A percentile compares a stretch with the other conserved stretches of the same genome.
Conservation (phyloP, 441 rosid genomes). For the Viola pubescens region DNA sequence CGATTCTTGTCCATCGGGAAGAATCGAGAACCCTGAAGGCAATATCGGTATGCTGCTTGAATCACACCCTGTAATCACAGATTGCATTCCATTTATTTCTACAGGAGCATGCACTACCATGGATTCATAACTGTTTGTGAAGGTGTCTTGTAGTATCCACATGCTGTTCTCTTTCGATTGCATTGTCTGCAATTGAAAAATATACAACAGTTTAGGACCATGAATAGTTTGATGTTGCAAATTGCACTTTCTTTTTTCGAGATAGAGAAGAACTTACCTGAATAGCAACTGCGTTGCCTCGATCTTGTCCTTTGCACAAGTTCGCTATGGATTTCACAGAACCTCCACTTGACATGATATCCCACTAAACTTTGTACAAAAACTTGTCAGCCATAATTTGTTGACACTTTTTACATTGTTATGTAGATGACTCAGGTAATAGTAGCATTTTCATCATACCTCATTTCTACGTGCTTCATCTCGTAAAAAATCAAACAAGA, state of each 20-base stretch:
- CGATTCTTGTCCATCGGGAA: slow-evolving; percentile 78
- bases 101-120: slow-evolving; percentile 74
- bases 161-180: slow-evolving; percentile 57
- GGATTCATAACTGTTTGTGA: slow-evolving; percentile 80
- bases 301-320: slow-evolving; percentile 84
- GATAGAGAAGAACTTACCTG: slow-evolving; percentile 33
- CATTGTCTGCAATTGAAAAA: slow-evolving; percentile 44
- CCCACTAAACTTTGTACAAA: slow-evolving; percentile 51
- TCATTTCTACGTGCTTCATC: slow-evolving; percentile 69
- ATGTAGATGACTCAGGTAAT: not conserved
- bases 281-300: slow-evolving; percentile 82
- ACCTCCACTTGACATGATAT: slow-evolving; percentile 65
- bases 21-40: slow-evolving; percentile 93
- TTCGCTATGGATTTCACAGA: slow-evolving; percentile 62
- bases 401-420: not conserved
- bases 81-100: slow-evolving; percentile 67
- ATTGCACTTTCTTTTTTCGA: not conserved
- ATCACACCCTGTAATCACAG: slow-evolving; percentile 83
- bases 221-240: not conserved
- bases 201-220: slow-evolving; percentile 1
- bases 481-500: slow-evolving; percentile 73
- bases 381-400: not conserved
- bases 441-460: slow-evolving; percentile 35
- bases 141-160: slow-evolving; percentile 84
- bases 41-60: slow-evolving; percentile 69